phyloP scores from a whole-genome alignment of 140 eudicot species.

The Oenanthe javanica region DNA sequence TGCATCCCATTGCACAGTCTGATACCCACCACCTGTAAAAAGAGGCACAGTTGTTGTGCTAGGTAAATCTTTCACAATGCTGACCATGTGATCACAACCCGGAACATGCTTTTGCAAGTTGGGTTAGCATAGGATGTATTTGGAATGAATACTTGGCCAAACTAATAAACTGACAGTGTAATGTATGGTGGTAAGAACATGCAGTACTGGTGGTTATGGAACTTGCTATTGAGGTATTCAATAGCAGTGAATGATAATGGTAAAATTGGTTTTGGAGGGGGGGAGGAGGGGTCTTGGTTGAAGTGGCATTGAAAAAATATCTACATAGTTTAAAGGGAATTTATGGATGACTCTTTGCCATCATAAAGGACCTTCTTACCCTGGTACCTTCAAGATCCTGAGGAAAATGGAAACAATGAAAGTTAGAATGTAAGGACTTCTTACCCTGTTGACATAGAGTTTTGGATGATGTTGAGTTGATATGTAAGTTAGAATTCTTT shows the following conservation, averaged over 20 bases:
- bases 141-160: constrained; percentile 28
- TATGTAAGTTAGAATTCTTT: too few species aligned
- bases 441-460: too few species aligned
- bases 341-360: constrained; percentile 13
- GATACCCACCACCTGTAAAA: constrained; percentile 73
- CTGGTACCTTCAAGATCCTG: constrained; percentile 2
- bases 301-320: constrained; percentile 16
- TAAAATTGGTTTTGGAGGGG: constrained; percentile 15
- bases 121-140: constrained; percentile 45
- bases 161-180: constrained; percentile 21
- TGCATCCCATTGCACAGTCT: constrained; percentile 55
- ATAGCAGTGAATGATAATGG: constrained; percentile 31
- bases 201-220: not conserved
- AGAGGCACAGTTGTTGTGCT: constrained; percentile 21
- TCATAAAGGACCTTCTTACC: constrained; percentile 7
- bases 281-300: not conserved
- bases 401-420: not conserved
- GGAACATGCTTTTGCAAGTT: constrained; percentile 34
- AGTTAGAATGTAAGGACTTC: too few species aligned
- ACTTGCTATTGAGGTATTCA: constrained; percentile 12
- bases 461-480: too few species aligned
- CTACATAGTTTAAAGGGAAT: constrained; percentile 4
- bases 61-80: constrained; percentile 27
- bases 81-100: constrained; percentile 76
- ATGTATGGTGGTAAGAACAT: constrained; percentile 15